phyloP scores from a whole-genome alignment of 208 protist genomes.

The Leishmania aethiopica region DNA sequence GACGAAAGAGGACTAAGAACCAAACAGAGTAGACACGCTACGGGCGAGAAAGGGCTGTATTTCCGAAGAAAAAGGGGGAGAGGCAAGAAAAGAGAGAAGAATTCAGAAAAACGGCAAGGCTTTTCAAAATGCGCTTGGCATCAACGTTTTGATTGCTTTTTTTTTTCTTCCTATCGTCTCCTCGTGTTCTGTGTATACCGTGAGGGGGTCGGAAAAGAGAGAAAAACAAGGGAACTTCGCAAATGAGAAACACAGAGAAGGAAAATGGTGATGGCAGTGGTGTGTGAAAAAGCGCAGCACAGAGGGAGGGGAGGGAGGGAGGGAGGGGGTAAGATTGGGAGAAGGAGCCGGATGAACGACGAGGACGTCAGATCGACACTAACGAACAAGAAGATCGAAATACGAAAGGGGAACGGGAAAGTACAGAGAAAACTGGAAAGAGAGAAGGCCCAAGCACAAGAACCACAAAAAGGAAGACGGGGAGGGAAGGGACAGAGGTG shows the following conservation, averaged over 20 bases:
- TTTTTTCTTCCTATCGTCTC: slow-evolving; percentile 2
- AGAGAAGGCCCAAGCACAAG: background rate
- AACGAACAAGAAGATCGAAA: background rate
- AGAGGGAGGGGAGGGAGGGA: background rate
- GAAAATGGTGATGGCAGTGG: background rate
- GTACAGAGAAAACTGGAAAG: background rate
- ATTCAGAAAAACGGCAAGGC: background rate
- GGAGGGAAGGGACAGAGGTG: background rate
- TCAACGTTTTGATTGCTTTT: background rate
- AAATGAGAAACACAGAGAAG: background rate
- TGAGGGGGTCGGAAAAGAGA: background rate
- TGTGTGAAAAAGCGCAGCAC: background rate
- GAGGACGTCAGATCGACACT: slow-evolving; percentile 1
- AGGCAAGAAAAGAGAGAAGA: background rate
- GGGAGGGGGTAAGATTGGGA: background rate
- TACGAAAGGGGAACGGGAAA: background rate
- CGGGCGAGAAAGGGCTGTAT: background rate
- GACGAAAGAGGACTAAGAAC: background rate
- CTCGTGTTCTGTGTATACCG: slow-evolving; percentile 8
- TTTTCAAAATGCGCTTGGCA: background rate
- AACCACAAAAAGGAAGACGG: background rate
- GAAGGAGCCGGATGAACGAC: background rate
- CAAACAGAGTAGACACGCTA: slow-evolving; percentile 3
- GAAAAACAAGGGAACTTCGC: slow-evolving; percentile 3
- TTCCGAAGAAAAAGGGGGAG: background rate